phyloP scores from a whole-genome alignment of 768 basidiomycete genomes.

The Xerocomellus dryophilus region DNA sequence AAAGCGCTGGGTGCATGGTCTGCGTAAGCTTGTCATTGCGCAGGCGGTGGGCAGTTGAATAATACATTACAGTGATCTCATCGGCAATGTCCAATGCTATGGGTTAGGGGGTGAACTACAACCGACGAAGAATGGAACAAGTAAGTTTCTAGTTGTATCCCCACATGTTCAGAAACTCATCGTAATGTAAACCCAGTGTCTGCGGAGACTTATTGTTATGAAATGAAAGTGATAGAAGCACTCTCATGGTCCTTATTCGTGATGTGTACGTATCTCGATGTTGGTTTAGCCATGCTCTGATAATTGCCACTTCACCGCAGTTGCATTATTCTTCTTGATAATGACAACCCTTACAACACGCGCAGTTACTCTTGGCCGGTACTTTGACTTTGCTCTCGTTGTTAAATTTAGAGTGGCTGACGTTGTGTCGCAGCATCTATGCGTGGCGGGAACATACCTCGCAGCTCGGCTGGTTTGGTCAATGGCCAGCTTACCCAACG shows the following conservation, averaged over 20 bases:
- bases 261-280: conserved; percentile 36
- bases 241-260: conserved; percentile 75
- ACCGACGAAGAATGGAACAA: conserved; percentile 51
- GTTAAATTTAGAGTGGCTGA: background rate
- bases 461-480: conserved; percentile 77
- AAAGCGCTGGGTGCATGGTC: conserved; percentile 80
- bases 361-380: conserved; percentile 34
- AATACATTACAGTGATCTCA: conserved; percentile 54
- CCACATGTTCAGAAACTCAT: conserved; percentile 1
- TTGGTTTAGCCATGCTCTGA: conserved; percentile 1
- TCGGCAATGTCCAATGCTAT: conserved; percentile 63
- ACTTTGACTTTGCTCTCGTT: background rate
- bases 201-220: conserved; percentile 59
- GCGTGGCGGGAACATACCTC: conserved; percentile 36
- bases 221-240: conserved; percentile 76
- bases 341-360: conserved; percentile 52
- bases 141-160: conserved; percentile 36
- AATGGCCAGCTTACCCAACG: conserved; percentile 56
- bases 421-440: conserved; percentile 15
- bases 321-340: conserved; percentile 50
- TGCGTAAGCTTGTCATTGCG: conserved; percentile 42
- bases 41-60: background rate
- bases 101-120: conserved; percentile 39
- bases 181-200: conserved; percentile 43
- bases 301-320: conserved; percentile 22